Evolutionary conservation across 768 basidiomycete species (phyloP).

Genomic region (Termitomyces sp.): DNA sequence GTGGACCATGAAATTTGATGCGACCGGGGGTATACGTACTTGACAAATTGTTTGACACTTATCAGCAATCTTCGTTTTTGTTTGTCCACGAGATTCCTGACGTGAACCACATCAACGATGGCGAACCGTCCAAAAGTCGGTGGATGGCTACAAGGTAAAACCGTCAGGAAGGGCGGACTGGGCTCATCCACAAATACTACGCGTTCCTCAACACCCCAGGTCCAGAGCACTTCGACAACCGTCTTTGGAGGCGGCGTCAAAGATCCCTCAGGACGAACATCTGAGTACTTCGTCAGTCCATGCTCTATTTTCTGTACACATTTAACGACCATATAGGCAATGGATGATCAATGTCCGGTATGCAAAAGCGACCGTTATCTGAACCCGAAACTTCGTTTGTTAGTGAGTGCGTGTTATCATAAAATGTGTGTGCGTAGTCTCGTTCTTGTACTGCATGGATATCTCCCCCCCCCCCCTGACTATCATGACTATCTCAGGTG

Average conservation of each 20-base stretch:
- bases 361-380: conserved; percentile 96
- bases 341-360: conserved; percentile 95
- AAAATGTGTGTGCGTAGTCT: conserved; percentile 70
- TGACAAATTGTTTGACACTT: no score
- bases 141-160: conserved; percentile 72
- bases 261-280: conserved; percentile 77
- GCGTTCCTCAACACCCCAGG: conserved; percentile 60
- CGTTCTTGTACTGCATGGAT: not conserved
- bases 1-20: not conserved
- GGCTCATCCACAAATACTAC: conserved; percentile 40
- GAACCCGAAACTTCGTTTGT: conserved; percentile 88
- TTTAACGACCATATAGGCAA: conserved; percentile 43
- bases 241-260: conserved; percentile 83
- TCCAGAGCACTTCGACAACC: conserved; percentile 70
- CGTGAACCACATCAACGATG: conserved; percentile 17
- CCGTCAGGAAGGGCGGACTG: conserved; percentile 62
- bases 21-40: no score
- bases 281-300: conserved; percentile 72
- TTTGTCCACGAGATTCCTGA: not conserved
- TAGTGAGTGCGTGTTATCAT: conserved; percentile 97
- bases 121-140: conserved; percentile 30
- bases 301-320: not conserved
- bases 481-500: conserved; percentile 54
- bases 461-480: not conserved
- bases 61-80: no score